Evolutionary conservation across 2,329 filamentous ascomycete genomes (phyloP).

Genomic region (Monosporascus sp.): DNA sequence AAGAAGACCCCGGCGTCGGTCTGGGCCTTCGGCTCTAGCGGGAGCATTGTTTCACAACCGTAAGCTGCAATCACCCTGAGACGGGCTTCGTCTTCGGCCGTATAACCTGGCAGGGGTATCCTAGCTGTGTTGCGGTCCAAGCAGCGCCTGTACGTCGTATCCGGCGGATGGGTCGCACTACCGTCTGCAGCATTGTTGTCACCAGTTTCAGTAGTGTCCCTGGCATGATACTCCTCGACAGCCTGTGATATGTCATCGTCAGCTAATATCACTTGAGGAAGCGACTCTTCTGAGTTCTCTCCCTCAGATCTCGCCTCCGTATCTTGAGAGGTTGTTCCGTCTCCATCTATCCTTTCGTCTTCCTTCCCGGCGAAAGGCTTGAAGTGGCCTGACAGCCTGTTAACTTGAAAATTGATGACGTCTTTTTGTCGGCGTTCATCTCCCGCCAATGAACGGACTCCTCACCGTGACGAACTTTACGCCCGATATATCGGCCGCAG

Average conservation of each 20-base stretch:
- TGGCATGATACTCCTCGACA: neutral
- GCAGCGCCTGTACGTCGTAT: neutral
- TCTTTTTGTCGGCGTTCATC: neutral
- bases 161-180: neutral
- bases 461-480: slow-evolving; percentile 9
- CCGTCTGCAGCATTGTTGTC: neutral
- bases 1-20: neutral
- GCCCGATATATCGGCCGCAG: slow-evolving; percentile 3
- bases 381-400: slow-evolving; percentile 3
- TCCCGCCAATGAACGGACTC: slow-evolving; percentile 6
- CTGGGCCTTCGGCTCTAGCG: neutral
- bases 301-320: too few relatives aligned
- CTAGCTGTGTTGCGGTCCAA: neutral
- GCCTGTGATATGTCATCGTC: neutral
- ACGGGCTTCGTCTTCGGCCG: neutral
- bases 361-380: slow-evolving; percentile 3
- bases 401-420: slow-evolving; percentile 1
- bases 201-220: neutral
- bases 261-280: too few relatives aligned
- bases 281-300: too few relatives aligned
- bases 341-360: too few relatives aligned
- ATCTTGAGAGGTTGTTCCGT: too few relatives aligned
- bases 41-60: neutral
- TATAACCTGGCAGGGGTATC: neutral
- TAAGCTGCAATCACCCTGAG: neutral